These are phyloP conservation scores for Venturia aucupariae DNA, from an alignment of 2,329 filamentous ascomycete species.

Conservation along the genomic window DNA sequence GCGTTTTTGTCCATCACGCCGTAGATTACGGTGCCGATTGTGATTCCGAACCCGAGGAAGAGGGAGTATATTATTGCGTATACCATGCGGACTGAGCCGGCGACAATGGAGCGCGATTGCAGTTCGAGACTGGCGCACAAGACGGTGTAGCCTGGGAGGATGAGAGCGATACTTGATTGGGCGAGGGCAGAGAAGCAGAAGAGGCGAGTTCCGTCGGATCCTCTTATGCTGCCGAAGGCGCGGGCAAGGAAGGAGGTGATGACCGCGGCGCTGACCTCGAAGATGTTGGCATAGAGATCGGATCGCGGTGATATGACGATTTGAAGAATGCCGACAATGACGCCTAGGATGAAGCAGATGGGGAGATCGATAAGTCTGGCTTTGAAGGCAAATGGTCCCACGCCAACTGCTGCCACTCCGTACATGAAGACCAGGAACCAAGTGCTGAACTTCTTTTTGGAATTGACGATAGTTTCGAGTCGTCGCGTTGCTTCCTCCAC, in stretches of 20 bases:
- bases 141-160: slow-evolving; percentile 42
- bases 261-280: slow-evolving; percentile 40
- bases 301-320: slow-evolving; percentile 66
- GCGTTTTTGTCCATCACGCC: slow-evolving; percentile 40
- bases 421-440: slow-evolving; percentile 54
- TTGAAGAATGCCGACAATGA: slow-evolving; percentile 64
- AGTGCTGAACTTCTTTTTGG: slow-evolving; percentile 43
- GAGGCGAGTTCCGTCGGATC: slow-evolving; percentile 27
- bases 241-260: slow-evolving; percentile 41
- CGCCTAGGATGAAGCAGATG: slow-evolving; percentile 66
- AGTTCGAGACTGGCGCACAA: slow-evolving; percentile 42
- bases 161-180: slow-evolving; percentile 41
- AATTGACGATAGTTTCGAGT: slow-evolving; percentile 53
- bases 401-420: slow-evolving; percentile 64
- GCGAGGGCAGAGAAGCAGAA: slow-evolving; percentile 45
- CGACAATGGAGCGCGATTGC: slow-evolving; percentile 39
- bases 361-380: slow-evolving; percentile 71
- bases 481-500: slow-evolving; percentile 59
- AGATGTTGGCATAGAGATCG: slow-evolving; percentile 52
- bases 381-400: slow-evolving; percentile 72
- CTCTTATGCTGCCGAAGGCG: slow-evolving; percentile 38
- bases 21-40: slow-evolving; percentile 40
- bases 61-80: slow-evolving; percentile 45
- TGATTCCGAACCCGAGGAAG: slow-evolving; percentile 44
- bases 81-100: slow-evolving; percentile 43